phyloP scores from a whole-genome alignment of 2,329 filamentous ascomycete genomes.

The Scedosporium apiospermum region DNA sequence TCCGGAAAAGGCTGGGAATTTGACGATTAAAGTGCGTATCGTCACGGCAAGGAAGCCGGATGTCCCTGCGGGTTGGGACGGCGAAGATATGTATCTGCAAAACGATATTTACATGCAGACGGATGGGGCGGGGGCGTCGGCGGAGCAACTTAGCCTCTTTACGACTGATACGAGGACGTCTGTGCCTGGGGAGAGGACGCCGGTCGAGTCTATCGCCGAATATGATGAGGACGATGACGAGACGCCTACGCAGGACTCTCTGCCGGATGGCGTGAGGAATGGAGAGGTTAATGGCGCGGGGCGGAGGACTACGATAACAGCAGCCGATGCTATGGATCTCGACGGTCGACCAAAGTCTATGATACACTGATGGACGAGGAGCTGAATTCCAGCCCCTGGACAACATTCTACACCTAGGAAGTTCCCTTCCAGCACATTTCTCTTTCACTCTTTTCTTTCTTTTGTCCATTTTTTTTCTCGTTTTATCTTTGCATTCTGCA shows the following conservation, averaged over 20 bases:
- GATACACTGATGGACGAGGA: not conserved
- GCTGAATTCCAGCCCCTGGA: not conserved
- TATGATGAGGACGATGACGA: not conserved
- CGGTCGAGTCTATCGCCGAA: not conserved
- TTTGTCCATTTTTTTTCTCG: not conserved
- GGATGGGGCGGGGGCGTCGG: not conserved
- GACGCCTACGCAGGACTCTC: not conserved
- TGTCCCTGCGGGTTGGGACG: not conserved
- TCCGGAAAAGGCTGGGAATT: constrained; percentile 28
- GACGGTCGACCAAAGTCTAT: not conserved
- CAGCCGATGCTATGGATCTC: not conserved
- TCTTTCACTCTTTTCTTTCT: not conserved
- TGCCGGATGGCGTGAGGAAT: not conserved
- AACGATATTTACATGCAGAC: not conserved
- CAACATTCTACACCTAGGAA: not conserved
- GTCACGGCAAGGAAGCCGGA: constrained; percentile 40
- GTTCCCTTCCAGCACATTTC: not conserved
- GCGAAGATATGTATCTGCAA: not conserved
- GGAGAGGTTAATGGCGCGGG: constrained; percentile 19
- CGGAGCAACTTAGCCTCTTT: not conserved
- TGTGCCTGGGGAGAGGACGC: constrained; percentile 6
- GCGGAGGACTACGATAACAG: constrained; percentile 13
- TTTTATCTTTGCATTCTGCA: not conserved
- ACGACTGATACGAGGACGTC: not conserved
- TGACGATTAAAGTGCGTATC: constrained; percentile 38